phyloP scores from a whole-genome alignment of 306 rosid species.

The cucumber (Cucumis sativus) region Cucumber_9930_V3 NC_026660.2:1106001-1106500 shows the following conservation, averaged over 20 bases:
- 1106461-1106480: constrained; percentile 35
- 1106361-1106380: background rate
- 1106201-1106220: background rate
- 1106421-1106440: constrained; percentile 30
- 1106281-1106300: constrained; percentile 4
- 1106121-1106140: background rate
- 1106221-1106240: too few species aligned
- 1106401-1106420: constrained; percentile 14
- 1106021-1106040: too few species aligned
- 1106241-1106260: background rate
- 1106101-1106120: background rate
- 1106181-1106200: constrained; percentile 16
- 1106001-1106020: too few species aligned
- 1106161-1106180: background rate
- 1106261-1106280: constrained; percentile 22
- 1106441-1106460: constrained; percentile 47
- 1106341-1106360: constrained; percentile 18
- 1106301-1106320: constrained; percentile 14
- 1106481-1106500: constrained; percentile 85
- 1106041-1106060: background rate
- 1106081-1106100: background rate
- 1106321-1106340: constrained; percentile 9
- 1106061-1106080: background rate
- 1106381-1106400: constrained; percentile 13
- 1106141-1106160: background rate